phyloP scores from a whole-genome alignment of 2,329 filamentous ascomycete species.

The Cytospora chrysosperma region DNA sequence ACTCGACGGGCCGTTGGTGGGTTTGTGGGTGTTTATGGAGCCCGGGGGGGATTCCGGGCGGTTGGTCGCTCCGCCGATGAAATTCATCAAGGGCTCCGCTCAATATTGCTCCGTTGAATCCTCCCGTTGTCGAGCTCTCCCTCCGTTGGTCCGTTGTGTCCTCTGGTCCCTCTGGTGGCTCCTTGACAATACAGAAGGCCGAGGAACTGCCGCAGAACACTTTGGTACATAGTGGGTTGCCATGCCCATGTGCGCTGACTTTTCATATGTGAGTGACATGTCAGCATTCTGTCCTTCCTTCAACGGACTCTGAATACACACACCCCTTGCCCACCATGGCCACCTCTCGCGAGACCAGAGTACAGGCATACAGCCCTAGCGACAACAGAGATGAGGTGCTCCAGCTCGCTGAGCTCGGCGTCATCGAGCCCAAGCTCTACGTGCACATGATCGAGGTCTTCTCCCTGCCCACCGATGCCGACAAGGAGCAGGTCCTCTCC shows the following conservation, averaged over 20 bases:
- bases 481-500: slow-evolving; percentile 1
- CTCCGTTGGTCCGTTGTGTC: too few species aligned
- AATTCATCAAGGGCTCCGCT: not conserved
- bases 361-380: not conserved
- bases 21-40: not conserved
- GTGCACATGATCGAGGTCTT: slow-evolving; percentile 20
- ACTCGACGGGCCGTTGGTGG: not conserved
- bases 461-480: not conserved
- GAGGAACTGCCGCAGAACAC: not conserved
- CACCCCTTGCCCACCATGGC: slow-evolving; percentile 2
- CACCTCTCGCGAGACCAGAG: not conserved
- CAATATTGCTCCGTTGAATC: too few species aligned
- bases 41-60: not conserved
- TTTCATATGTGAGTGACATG: slow-evolving; percentile 2
- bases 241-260: not conserved
- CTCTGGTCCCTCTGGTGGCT: too few species aligned
- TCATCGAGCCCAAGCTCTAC: slow-evolving; percentile 15
- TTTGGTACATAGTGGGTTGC: not conserved
- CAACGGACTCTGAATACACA: not conserved
- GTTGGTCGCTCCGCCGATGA: too few species aligned
- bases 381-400: slow-evolving; percentile 9
- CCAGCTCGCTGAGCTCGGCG: slow-evolving; percentile 10
- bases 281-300: not conserved
- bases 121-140: not conserved
- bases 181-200: not conserved